A percentile compares a stretch with the other conserved stretches of the same genome.
These are phyloP conservation scores for Cicer judaicum DNA, from an alignment of 306 rosid genomes.

Conservation along the genomic window DNA sequence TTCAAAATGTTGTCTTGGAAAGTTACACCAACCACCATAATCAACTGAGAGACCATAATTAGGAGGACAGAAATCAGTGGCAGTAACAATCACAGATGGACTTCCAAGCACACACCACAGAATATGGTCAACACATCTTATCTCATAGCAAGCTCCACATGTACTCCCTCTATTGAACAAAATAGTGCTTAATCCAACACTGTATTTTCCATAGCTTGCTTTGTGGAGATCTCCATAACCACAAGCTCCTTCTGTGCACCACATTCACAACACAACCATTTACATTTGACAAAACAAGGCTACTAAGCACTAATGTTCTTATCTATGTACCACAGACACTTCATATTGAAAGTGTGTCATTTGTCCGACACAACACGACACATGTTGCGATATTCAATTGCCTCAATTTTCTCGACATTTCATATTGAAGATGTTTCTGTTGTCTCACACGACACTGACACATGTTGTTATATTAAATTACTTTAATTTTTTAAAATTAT, in stretches of 20 bases:
- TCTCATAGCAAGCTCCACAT: slow-evolving; percentile 95
- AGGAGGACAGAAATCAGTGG: slow-evolving; percentile 96
- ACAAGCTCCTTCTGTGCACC: slow-evolving; percentile 98
- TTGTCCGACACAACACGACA: no score
- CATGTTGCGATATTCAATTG: no score
- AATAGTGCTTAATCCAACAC: slow-evolving; percentile 88
- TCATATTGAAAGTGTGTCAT: no score
- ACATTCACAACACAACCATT: slow-evolving; percentile 34
- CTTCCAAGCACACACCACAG: slow-evolving; percentile 92
- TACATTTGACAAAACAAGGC: slow-evolving; percentile 29
- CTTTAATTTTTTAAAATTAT: no score
- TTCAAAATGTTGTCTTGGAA: slow-evolving; percentile 92
- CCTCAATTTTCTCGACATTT: no score
- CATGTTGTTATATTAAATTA: no score
- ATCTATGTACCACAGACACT: no score
- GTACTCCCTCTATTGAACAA: slow-evolving; percentile 84
- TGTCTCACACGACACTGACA: no score
- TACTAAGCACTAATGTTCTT: no score
- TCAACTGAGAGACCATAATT: slow-evolving; percentile 83
- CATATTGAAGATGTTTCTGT: no score
- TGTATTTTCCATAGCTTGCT: slow-evolving; percentile 73
- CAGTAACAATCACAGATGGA: slow-evolving; percentile 83
- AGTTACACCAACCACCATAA: slow-evolving; percentile 99
- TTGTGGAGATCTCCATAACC: slow-evolving; percentile 95
- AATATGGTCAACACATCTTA: slow-evolving; percentile 94